A percentile compares a stretch with the other conserved stretches of the same genome.
Conservation (phyloP, 2,329 filamentous ascomycete species). For the Ophiosphaerella herpotricha region DNA sequence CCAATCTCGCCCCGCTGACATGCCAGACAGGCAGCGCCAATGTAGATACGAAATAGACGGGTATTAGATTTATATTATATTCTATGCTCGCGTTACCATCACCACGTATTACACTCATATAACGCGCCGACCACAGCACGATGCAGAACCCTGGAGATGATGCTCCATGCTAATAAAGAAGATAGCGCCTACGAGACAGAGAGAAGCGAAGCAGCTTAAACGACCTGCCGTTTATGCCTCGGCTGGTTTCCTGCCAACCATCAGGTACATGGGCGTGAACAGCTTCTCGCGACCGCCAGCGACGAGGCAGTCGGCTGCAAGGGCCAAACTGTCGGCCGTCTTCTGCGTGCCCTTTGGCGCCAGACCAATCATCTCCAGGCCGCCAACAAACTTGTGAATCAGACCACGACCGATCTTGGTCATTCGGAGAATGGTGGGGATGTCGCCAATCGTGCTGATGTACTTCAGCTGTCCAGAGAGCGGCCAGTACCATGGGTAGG, state of each 20-base stretch:
- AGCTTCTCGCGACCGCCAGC: conserved; percentile 85
- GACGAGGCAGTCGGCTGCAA: conserved; percentile 82
- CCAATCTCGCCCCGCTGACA: too few species aligned
- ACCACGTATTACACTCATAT: conserved; percentile 36
- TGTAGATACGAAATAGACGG: neutral
- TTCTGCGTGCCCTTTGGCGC: conserved; percentile 87
- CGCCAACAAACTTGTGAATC: conserved; percentile 76
- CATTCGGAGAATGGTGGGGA: conserved; percentile 85
- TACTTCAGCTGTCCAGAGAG: conserved; percentile 83
- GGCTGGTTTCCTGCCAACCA: conserved; percentile 87
- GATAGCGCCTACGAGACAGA: conserved; percentile 19
- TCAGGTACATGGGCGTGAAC: conserved; percentile 99
- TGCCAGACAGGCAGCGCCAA: too few species aligned
- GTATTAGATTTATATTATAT: conserved; percentile 1
- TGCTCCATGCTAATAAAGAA: conserved; percentile 18
- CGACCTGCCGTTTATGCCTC: conserved; percentile 26
- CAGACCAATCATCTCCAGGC: conserved; percentile 73
- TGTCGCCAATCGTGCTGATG: conserved; percentile 76
- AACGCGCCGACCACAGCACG: conserved; percentile 18
- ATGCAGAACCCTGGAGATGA: conserved; percentile 19
- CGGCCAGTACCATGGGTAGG: conserved; percentile 92
- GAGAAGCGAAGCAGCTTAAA: conserved; percentile 3
- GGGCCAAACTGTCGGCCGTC: conserved; percentile 86
- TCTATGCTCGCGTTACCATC: conserved; percentile 26
- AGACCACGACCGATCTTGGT: conserved; percentile 78